Percentiles rank a stretch among this genome's conserved stretches.
Conservation (phyloP, 108 stramenopile species). For the Skeletonema marinoi region DNA sequence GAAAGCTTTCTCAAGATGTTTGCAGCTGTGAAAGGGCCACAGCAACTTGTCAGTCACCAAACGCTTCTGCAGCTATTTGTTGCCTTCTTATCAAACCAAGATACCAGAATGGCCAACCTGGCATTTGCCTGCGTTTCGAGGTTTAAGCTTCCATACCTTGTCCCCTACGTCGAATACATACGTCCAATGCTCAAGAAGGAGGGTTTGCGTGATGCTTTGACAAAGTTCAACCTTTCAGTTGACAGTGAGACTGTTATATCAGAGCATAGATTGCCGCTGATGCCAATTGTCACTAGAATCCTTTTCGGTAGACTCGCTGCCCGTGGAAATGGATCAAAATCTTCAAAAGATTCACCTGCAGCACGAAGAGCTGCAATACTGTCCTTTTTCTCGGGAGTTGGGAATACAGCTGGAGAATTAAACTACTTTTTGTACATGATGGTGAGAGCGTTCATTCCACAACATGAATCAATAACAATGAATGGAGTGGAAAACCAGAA, state of each 20-base stretch:
- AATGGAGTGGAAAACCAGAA: slow-evolving; percentile 28
- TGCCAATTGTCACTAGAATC: slow-evolving; percentile 70
- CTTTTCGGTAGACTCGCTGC: slow-evolving; percentile 79
- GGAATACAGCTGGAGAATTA: slow-evolving; percentile 57
- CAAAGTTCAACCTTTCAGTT: slow-evolving; percentile 60
- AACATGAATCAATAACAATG: slow-evolving; percentile 19
- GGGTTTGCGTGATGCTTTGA: slow-evolving; percentile 67
- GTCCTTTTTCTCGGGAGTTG: slow-evolving; percentile 77
- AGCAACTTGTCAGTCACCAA: slow-evolving; percentile 75
- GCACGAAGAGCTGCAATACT: slow-evolving; percentile 75
- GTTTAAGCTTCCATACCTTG: slow-evolving; percentile 67
- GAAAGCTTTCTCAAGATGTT: slow-evolving; percentile 75
- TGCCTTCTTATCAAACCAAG: slow-evolving; percentile 68
- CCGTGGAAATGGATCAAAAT: slow-evolving; percentile 52
- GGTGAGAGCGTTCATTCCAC: slow-evolving; percentile 70
- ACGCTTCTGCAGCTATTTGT: slow-evolving; percentile 59
- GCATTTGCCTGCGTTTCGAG: slow-evolving; percentile 63
- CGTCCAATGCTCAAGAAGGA: slow-evolving; percentile 61
- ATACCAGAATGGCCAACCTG: slow-evolving; percentile 57
- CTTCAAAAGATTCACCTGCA: slow-evolving; percentile 77
- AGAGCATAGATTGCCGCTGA: slow-evolving; percentile 58
- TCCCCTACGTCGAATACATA: slow-evolving; percentile 61
- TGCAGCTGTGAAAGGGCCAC: slow-evolving; percentile 71
- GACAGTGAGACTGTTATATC: slow-evolving; percentile 48
- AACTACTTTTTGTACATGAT: slow-evolving; percentile 78